These are phyloP conservation scores for Coelastrella sp. DNA, from an alignment of 139 green algal species.

Conservation along the genomic window DNA sequence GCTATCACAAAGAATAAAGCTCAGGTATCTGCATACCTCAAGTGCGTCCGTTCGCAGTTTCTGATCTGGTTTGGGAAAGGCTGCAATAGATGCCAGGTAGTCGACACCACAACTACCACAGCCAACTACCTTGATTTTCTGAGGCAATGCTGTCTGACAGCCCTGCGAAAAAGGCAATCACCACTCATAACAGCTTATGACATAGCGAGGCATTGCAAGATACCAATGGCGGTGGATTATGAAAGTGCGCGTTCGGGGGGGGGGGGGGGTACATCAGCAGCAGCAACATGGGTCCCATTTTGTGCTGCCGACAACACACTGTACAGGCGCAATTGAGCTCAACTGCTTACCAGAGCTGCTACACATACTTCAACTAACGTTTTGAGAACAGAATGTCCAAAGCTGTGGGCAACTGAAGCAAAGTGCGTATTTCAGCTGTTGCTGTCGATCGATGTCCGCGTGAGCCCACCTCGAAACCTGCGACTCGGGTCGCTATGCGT, in stretches of 20 bases:
- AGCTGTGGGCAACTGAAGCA: too few relatives aligned
- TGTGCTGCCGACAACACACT: too few relatives aligned
- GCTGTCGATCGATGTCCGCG: not conserved
- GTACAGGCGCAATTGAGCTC: too few relatives aligned
- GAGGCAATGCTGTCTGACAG: not conserved
- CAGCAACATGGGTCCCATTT: too few relatives aligned
- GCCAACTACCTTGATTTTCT: conserved; percentile 79
- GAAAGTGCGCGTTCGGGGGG: too few relatives aligned
- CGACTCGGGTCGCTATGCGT: not conserved
- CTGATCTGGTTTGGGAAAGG: conserved; percentile 90
- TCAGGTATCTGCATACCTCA: conserved; percentile 63
- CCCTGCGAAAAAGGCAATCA: not conserved
- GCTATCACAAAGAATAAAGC: not conserved
- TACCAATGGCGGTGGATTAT: too few relatives aligned
- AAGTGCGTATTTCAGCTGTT: too few relatives aligned
- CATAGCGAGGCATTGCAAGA: not conserved
- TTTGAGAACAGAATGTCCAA: too few relatives aligned
- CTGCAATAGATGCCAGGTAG: conserved; percentile 89
- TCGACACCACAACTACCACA: conserved; percentile 90
- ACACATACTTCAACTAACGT: too few relatives aligned
- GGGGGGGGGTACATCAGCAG: too few relatives aligned
- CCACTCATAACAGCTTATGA: not conserved
- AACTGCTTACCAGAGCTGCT: too few relatives aligned
- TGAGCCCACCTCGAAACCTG: not conserved
- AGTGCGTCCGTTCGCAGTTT: conserved; percentile 92